Percentiles rank a stretch among this genome's conserved stretches.
Evolutionary conservation across 495 filamentous ascomycete genomes (phyloP).

Genomic region (Penicillium simplicissimum): DNA sequence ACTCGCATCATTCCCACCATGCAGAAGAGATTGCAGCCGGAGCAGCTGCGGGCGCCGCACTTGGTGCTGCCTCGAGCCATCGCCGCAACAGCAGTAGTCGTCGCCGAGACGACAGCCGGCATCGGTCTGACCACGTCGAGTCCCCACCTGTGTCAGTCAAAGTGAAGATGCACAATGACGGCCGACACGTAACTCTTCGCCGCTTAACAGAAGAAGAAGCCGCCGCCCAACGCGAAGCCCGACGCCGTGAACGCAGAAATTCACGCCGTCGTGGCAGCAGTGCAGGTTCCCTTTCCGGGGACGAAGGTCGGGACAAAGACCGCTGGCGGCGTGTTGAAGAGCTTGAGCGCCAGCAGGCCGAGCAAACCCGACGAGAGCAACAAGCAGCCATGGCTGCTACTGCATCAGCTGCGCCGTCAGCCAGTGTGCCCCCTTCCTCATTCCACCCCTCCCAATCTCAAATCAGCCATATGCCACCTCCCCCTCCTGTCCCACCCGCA

Average conservation of each 20-base stretch:
- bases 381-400: conserved; percentile 31
- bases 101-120: conserved; percentile 21
- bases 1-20: conserved; percentile 24
- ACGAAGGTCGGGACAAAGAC: conserved; percentile 41
- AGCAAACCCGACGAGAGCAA: conserved; percentile 49
- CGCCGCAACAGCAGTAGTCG: conserved; percentile 31
- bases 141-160: conserved; percentile 75
- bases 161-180: conserved; percentile 77
- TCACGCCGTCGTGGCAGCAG: conserved; percentile 47
- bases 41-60: conserved; percentile 21
- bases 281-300: conserved; percentile 47
- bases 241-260: conserved; percentile 46
- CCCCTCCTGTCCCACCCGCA: conserved; percentile 33
- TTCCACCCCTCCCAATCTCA: conserved; percentile 33
- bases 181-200: conserved; percentile 77
- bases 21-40: conserved; percentile 44
- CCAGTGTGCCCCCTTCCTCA: conserved; percentile 31
- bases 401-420: conserved; percentile 30
- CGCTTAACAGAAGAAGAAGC: conserved; percentile 81
- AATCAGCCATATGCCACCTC: conserved; percentile 38
- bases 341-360: conserved; percentile 51
- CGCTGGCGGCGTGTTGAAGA: conserved; percentile 56
- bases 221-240: conserved; percentile 58
- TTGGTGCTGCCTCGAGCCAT: conserved; percentile 36
- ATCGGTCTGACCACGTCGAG: conserved; percentile 44